A percentile compares a stretch with the other conserved stretches of the same genome.
These are phyloP conservation scores for Cyberlindnera maritima DNA, from an alignment of 805 yeast species.

Conservation along the genomic window DNA sequence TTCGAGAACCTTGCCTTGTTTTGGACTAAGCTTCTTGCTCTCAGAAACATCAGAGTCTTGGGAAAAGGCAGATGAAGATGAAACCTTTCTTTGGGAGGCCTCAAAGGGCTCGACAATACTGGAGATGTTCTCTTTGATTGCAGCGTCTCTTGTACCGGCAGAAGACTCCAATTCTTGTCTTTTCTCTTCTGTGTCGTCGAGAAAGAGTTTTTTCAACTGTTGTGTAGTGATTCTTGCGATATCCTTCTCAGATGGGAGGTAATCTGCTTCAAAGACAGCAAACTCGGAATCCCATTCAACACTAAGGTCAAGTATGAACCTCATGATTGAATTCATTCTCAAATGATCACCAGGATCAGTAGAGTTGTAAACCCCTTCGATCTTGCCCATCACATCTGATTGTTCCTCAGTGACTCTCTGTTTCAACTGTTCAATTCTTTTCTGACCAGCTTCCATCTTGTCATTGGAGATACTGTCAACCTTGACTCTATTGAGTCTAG, in stretches of 20 bases:
- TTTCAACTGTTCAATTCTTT: slow-evolving; percentile 57
- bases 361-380: slow-evolving; percentile 50
- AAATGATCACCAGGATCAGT: slow-evolving; percentile 66
- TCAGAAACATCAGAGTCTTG: slow-evolving; percentile 1
- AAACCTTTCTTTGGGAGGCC: background rate
- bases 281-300: slow-evolving; percentile 87
- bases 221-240: slow-evolving; percentile 86
- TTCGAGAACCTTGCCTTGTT: slow-evolving; percentile 26
- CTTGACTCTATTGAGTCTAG: slow-evolving; percentile 74
- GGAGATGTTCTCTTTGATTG: background rate
- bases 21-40: slow-evolving; percentile 18
- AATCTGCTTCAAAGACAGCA: slow-evolving; percentile 71
- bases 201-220: slow-evolving; percentile 73
- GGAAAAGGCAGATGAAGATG: slow-evolving; percentile 4
- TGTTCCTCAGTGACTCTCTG: slow-evolving; percentile 51
- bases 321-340: slow-evolving; percentile 63
- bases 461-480: slow-evolving; percentile 68
- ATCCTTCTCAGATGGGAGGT: slow-evolving; percentile 89
- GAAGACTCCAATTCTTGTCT: slow-evolving; percentile 11
- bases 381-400: slow-evolving; percentile 38
- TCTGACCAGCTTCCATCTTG: slow-evolving; percentile 65
- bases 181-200: slow-evolving; percentile 43
- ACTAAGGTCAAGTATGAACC: slow-evolving; percentile 76
- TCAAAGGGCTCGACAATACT: background rate
- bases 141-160: background rate